Conservation (phyloP, 306 rosid species). For the Albizia julibrissin region DNA sequence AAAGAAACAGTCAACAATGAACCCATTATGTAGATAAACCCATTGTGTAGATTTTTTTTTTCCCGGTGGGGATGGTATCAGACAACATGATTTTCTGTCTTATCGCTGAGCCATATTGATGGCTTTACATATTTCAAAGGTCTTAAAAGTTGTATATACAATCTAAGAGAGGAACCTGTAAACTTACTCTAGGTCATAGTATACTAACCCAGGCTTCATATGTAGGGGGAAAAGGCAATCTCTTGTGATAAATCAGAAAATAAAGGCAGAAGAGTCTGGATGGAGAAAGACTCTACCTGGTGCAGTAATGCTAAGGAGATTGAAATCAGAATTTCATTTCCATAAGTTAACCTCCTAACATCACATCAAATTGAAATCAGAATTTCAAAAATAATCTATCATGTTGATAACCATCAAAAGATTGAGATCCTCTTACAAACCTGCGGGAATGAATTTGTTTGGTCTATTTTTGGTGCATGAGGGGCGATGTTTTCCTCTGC, state of each 20-base stretch:
- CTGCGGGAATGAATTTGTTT: constrained; percentile 72
- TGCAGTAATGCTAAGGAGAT: constrained; percentile 90
- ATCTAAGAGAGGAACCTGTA: neutral
- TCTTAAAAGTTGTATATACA: neutral
- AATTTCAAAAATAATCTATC: constrained; percentile 2
- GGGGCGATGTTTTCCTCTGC: constrained; percentile 82
- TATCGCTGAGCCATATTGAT: neutral
- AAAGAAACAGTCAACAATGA: neutral
- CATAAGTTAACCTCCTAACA: constrained; percentile 86
- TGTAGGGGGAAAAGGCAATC: neutral
- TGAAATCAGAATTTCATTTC: constrained; percentile 88
- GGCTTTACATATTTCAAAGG: neutral
- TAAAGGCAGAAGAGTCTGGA: neutral
- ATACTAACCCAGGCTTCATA: neutral
- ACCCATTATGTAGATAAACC: neutral
- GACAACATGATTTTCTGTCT: neutral
- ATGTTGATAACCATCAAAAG: constrained; percentile 8
- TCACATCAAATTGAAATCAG: constrained; percentile 29
- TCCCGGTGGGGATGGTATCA: neutral
- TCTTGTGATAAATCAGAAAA: neutral
- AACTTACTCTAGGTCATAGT: neutral
- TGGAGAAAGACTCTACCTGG: constrained; percentile 57
- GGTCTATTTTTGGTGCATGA: constrained; percentile 82
- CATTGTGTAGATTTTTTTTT: neutral
- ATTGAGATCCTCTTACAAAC: constrained; percentile 33